These are phyloP conservation scores for Pichia sp. DNA, from an alignment of 1,139 yeast genomes.

Conservation along the genomic window DNA sequence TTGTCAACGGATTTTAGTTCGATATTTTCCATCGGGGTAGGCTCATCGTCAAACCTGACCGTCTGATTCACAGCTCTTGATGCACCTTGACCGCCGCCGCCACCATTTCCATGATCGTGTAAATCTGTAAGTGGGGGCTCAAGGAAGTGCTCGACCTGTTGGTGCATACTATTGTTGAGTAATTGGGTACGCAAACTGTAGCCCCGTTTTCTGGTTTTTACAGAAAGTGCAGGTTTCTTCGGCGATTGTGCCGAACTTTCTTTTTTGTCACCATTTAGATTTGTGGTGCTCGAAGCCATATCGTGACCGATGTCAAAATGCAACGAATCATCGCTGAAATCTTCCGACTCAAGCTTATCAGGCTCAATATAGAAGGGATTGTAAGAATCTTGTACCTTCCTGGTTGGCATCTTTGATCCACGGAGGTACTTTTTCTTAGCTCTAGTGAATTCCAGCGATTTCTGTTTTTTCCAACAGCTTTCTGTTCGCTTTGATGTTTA, in stretches of 20 bases:
- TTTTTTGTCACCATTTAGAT: neutral
- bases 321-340: conserved; percentile 3
- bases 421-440: neutral
- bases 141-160: conserved; percentile 22
- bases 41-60: conserved; percentile 4
- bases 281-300: conserved; percentile 1
- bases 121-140: conserved; percentile 4
- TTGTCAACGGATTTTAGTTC: conserved; percentile 32
- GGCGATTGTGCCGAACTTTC: neutral
- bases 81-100: neutral
- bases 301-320: conserved; percentile 2
- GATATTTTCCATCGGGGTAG: conserved; percentile 25
- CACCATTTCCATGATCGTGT: neutral
- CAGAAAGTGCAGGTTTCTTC: conserved; percentile 21
- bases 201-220: conserved; percentile 56
- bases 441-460: neutral
- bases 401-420: neutral
- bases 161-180: conserved; percentile 43
- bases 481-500: neutral
- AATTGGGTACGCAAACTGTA: conserved; percentile 71
- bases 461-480: neutral
- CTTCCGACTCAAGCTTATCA: neutral
- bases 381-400: neutral
- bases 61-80: neutral
- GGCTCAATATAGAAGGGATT: conserved; percentile 14